Base-by-base conservation (phyloP, 2,329 filamentous ascomycete species). In the Saccharata proteae region DNA sequence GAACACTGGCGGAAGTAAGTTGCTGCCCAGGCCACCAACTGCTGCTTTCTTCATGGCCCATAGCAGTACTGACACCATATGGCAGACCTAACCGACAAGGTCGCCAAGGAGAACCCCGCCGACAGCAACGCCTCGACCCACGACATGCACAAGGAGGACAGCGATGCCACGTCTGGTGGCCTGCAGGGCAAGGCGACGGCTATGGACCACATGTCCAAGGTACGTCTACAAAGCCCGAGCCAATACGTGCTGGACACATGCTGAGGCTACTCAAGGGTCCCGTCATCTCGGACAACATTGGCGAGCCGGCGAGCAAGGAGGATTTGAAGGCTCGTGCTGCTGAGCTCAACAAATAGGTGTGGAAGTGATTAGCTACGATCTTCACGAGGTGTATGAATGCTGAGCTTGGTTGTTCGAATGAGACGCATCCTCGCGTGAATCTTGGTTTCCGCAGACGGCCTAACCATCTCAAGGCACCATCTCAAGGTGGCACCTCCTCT, bases 281-380 rank as follows among this genome's bases (percentile, higher is more conserved):
- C 3, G 62, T 58, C 20, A 52, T 61, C n/a, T 49, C 56, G 6
- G 48, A 64, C 34, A 54, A 62, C 37, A 43, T 67, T 20, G 55
- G 54, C 14, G 46, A 62, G 46, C 52, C 58, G 5, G 59, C 51
- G 29, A 61, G 53, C 45, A 65, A 64, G 47, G 63, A 65, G 41
- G 61, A 63, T 43, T 46, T 65, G 24, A 62, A 58, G 58, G 62
- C 59, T 52, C 51, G 62, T 39, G 52, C 58, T n/a, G 60, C 60
- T 40, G 62, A 65, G 51, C 37, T 66, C 42, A 66, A 66, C 49
- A 62, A 65, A 44, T 58, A 60, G 28, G 21, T 8, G 32, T 20
- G 9, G 24, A 11, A n/a, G 7, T 16, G 5, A 16, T 16, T 14
- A 14, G 16, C 12, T 12, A 16, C 12, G 16, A 26, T 4, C 7